Evolutionary conservation across 345 rosid species (phyloP), one percentile per base, ranked within the genome.

Genomic region (Camelina sativa): DNA sequence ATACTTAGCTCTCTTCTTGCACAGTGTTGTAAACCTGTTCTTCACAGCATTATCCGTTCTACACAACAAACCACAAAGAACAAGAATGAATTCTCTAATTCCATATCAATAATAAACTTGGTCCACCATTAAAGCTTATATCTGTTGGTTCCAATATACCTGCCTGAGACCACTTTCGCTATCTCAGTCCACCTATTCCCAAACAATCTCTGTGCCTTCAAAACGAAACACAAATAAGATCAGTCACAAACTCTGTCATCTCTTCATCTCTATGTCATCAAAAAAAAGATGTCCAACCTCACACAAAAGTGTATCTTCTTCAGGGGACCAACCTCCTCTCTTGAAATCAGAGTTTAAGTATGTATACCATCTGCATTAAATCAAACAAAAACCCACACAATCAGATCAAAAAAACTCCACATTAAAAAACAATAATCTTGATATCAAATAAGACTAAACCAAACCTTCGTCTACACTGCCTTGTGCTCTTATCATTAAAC

Each of bases 161-260:
- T 92, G 80, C 99, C 98, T 76, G 97, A 90, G 80, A 95, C 97
- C 87, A 92, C 97, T 87, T 95, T 95, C 63, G 99, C 98, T 34
- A 95, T 95, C 83, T 95, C 98, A 32, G 97, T 95, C 99, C 99
- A 95, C 82, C 97, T 86, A 79, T 95, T 95, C 34, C 99, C 99
- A 70, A 87, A 92, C 75, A 92, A 76, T 78, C 85, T 89, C 70
- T 95, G 99, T 28, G 99, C 98, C 99, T 95, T 84, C 0, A 6
- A 67, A 78, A 84, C 70, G 74, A 74, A 50, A 55, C 62, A 63
- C 62, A 75, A 2, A 70, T 4, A 73, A 32, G 54, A 78, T 66
- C 61, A 72, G 40, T 34, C 56, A 55, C 70, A 79, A 28, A 67
- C 58, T 9, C 16, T 44, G 50, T 0, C 6, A 38, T 5, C 6